phyloP scores from a whole-genome alignment of 164 flowering plant species.

The Aristolochia fimbriata region DNA sequence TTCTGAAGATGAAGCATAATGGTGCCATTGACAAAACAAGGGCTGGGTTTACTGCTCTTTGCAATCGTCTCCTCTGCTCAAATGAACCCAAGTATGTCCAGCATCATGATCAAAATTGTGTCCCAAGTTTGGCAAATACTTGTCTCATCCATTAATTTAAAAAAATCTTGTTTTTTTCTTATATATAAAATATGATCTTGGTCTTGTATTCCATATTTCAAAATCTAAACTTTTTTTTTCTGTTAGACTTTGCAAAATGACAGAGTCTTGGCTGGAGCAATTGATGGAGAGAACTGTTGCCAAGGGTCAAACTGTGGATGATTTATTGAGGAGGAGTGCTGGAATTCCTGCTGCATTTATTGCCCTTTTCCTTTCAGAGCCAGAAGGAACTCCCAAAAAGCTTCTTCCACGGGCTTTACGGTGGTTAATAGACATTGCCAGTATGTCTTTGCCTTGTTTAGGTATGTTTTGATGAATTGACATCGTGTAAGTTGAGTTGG shows the following conservation, averaged over 20 bases:
- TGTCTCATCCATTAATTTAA: too few relatives aligned
- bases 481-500: too few relatives aligned
- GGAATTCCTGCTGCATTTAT: slow-evolving; percentile 96
- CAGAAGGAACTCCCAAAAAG: slow-evolving; percentile 92
- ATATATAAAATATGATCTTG: not conserved
- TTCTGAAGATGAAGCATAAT: slow-evolving; percentile 97
- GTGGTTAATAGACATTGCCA: slow-evolving; percentile 80
- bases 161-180: too few relatives aligned
- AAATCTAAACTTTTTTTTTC: slow-evolving; percentile 8
- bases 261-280: slow-evolving; percentile 96
- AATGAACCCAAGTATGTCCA: slow-evolving; percentile 71
- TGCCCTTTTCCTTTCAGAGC: slow-evolving; percentile 93
- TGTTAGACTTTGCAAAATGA: slow-evolving; percentile 72
- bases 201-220: too few relatives aligned
- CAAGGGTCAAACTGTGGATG: slow-evolving; percentile 87
- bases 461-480: not conserved
- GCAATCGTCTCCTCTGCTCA: slow-evolving; percentile 95
- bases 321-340: slow-evolving; percentile 91
- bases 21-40: slow-evolving; percentile 99
- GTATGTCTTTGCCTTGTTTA: slow-evolving; percentile 26
- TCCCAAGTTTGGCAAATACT: too few relatives aligned
- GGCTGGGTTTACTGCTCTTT: slow-evolving; percentile 97
- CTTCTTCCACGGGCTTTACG: slow-evolving; percentile 80
- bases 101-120: not conserved
- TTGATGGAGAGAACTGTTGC: slow-evolving; percentile 87